phyloP scores from a whole-genome alignment of 2,329 filamentous ascomycete genomes.

The Scleromitrula shiraiana region DNA sequence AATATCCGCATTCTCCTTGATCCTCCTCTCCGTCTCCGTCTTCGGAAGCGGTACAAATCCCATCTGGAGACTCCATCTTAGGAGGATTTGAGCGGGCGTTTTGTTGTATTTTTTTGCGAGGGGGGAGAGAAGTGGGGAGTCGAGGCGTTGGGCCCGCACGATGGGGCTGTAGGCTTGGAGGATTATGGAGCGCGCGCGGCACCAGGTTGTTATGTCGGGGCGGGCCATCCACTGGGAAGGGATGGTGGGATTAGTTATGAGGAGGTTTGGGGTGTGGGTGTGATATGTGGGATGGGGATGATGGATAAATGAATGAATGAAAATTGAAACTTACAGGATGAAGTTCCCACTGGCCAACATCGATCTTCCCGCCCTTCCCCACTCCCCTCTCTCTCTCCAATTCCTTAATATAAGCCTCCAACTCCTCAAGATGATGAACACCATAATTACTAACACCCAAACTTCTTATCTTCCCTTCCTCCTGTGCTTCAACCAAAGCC shows the following conservation, averaged over 20 bases:
- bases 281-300: no score
- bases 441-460: constrained; percentile 61
- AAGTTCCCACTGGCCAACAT: constrained; percentile 81
- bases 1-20: constrained; percentile 52
- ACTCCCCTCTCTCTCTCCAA: constrained; percentile 52
- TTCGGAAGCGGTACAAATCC: constrained; percentile 66
- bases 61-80: constrained; percentile 79
- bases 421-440: constrained; percentile 52
- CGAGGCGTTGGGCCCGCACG: constrained; percentile 60
- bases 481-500: constrained; percentile 55
- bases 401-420: constrained; percentile 50
- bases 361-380: constrained; percentile 64
- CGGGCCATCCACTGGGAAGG: constrained; percentile 57
- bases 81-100: constrained; percentile 66
- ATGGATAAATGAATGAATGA: background rate
- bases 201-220: constrained; percentile 75
- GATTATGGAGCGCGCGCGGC: constrained; percentile 51
- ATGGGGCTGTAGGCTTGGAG: constrained; percentile 57
- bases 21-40: constrained; percentile 60
- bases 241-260: background rate
- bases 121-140: constrained; percentile 55
- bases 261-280: no score
- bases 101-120: constrained; percentile 67
- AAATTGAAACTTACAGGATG: constrained; percentile 47
- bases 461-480: constrained; percentile 52